These are phyloP conservation scores for Colletotrichum sp. DNA, from an alignment of 2,329 filamentous ascomycete species.

Conservation along the genomic window DNA sequence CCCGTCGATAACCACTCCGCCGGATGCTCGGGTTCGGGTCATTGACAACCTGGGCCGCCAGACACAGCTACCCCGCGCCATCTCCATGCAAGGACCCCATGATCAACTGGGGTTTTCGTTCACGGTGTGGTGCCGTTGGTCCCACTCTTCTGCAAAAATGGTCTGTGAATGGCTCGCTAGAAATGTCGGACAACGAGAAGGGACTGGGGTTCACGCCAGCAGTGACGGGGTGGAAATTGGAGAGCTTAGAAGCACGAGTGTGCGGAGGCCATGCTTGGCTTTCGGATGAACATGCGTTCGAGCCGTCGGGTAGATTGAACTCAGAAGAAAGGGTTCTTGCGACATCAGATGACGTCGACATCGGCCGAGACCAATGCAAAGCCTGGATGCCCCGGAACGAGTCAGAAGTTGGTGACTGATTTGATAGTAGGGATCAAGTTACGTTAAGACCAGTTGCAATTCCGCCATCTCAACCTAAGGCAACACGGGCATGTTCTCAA, in stretches of 20 bases:
- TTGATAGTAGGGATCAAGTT: too few relatives aligned
- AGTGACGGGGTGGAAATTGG: background rate
- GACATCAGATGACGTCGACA: background rate
- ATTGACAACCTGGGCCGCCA: background rate
- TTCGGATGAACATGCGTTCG: background rate
- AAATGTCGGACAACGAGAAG: background rate
- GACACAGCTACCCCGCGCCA: background rate
- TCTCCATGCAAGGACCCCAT: background rate
- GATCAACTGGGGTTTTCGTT: background rate
- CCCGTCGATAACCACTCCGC: background rate
- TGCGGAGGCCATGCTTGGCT: background rate
- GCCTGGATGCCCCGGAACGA: background rate
- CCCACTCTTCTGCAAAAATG: background rate
- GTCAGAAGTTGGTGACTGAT: background rate
- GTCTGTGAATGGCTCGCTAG: background rate
- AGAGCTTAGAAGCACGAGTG: background rate
- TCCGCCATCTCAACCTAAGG: background rate
- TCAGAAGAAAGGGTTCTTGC: background rate
- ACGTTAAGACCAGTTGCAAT: background rate
- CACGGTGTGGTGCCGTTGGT: background rate
- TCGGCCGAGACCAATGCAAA: background rate
- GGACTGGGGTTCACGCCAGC: background rate
- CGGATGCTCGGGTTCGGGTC: background rate
- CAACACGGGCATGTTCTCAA: background rate
- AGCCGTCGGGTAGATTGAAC: background rate